Conservation (phyloP, 2,329 filamentous ascomycete species). For the Pseudogymnoascus sp. region DNA sequence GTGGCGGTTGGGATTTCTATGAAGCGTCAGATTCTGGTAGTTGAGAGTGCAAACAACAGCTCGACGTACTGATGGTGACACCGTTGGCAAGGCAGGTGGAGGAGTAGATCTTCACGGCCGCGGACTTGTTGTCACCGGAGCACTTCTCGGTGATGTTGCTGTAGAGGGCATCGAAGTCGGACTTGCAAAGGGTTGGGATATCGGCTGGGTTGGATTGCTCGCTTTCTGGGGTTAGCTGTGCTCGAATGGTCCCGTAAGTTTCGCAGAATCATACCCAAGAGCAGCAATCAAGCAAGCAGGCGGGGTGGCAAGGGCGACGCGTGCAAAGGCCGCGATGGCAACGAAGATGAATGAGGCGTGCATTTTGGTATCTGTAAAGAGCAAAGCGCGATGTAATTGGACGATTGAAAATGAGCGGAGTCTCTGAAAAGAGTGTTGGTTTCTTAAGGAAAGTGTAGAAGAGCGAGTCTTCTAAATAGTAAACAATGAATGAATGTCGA, state of each 20-base stretch:
- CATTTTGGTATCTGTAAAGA: conserved; percentile 16
- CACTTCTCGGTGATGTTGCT: conserved; percentile 35
- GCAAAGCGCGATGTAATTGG: neutral
- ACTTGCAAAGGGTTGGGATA: conserved; percentile 17
- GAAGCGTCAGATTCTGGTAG: neutral
- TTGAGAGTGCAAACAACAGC: neutral
- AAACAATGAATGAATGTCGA: neutral
- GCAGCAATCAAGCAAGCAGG: conserved; percentile 24
- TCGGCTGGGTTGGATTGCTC: conserved; percentile 19
- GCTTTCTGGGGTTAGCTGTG: conserved; percentile 9
- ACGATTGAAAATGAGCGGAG: neutral
- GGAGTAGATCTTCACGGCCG: conserved; percentile 17
- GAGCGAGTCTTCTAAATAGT: neutral
- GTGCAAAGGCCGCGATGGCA: conserved; percentile 17
- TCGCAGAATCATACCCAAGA: conserved; percentile 13
- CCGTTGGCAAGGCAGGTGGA: conserved; percentile 16
- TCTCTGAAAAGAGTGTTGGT: neutral
- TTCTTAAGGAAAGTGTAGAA: conserved; percentile 9
- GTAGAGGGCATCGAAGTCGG: conserved; percentile 38
- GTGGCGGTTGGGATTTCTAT: conserved; percentile 15
- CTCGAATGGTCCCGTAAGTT: neutral
- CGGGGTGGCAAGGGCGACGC: conserved; percentile 18
- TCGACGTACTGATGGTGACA: conserved; percentile 17
- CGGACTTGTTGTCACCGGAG: conserved; percentile 26
- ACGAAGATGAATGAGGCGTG: conserved; percentile 19